A percentile compares a stretch with the other conserved stretches of the same genome.
Conservation (phyloP, 768 basidiomycete genomes). For the Phylloporus sp. region DNA sequence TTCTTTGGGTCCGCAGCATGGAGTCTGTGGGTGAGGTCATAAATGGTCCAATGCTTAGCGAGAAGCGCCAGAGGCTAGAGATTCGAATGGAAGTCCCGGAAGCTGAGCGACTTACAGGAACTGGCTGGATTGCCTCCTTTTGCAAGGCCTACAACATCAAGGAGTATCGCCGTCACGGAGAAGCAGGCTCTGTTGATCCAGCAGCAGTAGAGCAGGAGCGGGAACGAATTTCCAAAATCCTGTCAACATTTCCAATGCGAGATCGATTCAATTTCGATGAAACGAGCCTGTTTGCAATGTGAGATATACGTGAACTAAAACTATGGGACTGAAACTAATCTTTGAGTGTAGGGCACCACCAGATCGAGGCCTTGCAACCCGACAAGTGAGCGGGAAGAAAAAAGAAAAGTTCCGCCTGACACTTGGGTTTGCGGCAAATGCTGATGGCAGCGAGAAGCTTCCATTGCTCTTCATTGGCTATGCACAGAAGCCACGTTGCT, state of each 20-base stretch:
- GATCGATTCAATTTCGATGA: background rate
- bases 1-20: slow-evolving; percentile 31
- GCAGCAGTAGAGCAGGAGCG: background rate
- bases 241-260: background rate
- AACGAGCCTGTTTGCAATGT: background rate
- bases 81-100: slow-evolving; percentile 31
- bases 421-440: too few relatives aligned
- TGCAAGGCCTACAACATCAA: background rate
- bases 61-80: slow-evolving; percentile 2
- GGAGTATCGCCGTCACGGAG: slow-evolving; percentile 12
- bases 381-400: too few relatives aligned
- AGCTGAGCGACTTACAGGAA: slow-evolving; percentile 12
- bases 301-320: background rate
- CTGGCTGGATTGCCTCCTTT: slow-evolving; percentile 3
- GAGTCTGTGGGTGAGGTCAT: slow-evolving; percentile 23
- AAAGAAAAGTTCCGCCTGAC: too few relatives aligned
- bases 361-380: too few relatives aligned
- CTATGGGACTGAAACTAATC: too few relatives aligned
- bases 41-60: slow-evolving; percentile 4
- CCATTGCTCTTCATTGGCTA: too few relatives aligned
- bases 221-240: too few relatives aligned
- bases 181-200: slow-evolving; percentile 11
- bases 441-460: too few relatives aligned
- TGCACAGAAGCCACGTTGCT: too few relatives aligned
- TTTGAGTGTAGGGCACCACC: too few relatives aligned